Percentiles rank a stretch among this genome's conserved stretches.
Evolutionary conservation across 495 filamentous ascomycete species (phyloP).

Genomic region (Annulohypoxylon nitens): DNA sequence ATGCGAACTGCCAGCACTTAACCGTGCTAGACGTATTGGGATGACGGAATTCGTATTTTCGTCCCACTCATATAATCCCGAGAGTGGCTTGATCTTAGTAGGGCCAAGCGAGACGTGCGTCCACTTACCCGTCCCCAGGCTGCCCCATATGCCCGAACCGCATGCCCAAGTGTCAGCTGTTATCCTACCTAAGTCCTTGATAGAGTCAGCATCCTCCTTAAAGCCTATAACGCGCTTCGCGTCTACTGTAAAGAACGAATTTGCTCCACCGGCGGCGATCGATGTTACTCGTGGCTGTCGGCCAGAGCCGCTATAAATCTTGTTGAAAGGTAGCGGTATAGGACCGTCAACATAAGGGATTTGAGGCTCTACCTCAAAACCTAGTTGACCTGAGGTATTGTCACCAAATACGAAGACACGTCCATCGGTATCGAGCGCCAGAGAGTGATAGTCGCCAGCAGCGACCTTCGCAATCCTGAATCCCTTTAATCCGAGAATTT

Average conservation of each 20-base stretch:
- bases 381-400: constrained; percentile 88
- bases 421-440: constrained; percentile 79
- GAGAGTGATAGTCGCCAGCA: constrained; percentile 87
- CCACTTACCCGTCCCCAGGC: constrained; percentile 89
- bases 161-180: constrained; percentile 86
- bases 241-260: constrained; percentile 89
- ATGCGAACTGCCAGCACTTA: constrained; percentile 84
- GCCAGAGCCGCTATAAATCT: constrained; percentile 75
- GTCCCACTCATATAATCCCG: constrained; percentile 86
- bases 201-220: constrained; percentile 55
- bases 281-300: constrained; percentile 72
- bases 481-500: constrained; percentile 67
- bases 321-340: constrained; percentile 72
- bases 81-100: constrained; percentile 85
- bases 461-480: constrained; percentile 76
- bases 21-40: constrained; percentile 79
- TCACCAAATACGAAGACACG: constrained; percentile 90
- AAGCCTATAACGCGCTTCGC: constrained; percentile 66
- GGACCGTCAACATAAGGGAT: constrained; percentile 75
- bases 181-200: constrained; percentile 59
- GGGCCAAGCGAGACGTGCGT: constrained; percentile 85
- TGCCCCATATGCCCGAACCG: constrained; percentile 86
- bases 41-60: constrained; percentile 73
- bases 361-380: constrained; percentile 74
- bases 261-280: constrained; percentile 86